Percentiles rank a stretch among this genome's conserved stretches.
Conservation (phyloP, 306 rosid species). For the Gastrolobium villosum region DNA sequence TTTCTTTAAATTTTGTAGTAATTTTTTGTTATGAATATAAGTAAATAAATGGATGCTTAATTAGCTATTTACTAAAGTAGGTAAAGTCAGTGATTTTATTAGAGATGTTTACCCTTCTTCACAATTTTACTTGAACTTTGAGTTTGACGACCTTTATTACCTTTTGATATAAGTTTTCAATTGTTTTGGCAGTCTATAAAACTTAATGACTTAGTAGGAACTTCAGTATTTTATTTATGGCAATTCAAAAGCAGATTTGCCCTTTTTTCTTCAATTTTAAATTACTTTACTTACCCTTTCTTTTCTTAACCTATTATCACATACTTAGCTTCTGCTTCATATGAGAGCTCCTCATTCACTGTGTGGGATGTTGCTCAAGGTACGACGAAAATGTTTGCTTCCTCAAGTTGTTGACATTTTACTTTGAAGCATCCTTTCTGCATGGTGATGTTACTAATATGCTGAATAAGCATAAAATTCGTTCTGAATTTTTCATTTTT, state of each 20-base stretch:
- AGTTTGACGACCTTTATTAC: neutral
- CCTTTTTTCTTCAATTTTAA: neutral
- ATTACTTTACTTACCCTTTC: slow-evolving; percentile 3
- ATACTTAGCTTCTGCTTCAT: slow-evolving; percentile 90
- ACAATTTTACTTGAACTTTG: slow-evolving; percentile 2
- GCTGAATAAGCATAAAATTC: slow-evolving; percentile 34
- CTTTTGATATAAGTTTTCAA: slow-evolving; percentile 1
- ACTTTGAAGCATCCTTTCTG: slow-evolving; percentile 19
- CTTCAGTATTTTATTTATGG: neutral
- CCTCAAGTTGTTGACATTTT: slow-evolving; percentile 24
- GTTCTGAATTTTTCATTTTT: slow-evolving; percentile 13
- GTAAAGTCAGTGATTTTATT: slow-evolving; percentile 8
- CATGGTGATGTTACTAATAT: slow-evolving; percentile 25
- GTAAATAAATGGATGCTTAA: neutral
- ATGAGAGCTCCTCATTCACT: slow-evolving; percentile 84
- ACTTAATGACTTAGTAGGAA: neutral
- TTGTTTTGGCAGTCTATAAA: slow-evolving; percentile 1
- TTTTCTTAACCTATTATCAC: slow-evolving; percentile 76
- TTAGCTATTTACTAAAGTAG: slow-evolving; percentile 12
- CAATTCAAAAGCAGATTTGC: neutral
- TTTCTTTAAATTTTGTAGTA: neutral
- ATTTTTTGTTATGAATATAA: slow-evolving; percentile 32
- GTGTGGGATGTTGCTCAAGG: slow-evolving; percentile 99
- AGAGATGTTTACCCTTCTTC: neutral
- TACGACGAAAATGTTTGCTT: slow-evolving; percentile 45